Evolutionary conservation across 352 stramenopile genomes (phyloP).

Genomic region (Thraustotheca clavata): DNA sequence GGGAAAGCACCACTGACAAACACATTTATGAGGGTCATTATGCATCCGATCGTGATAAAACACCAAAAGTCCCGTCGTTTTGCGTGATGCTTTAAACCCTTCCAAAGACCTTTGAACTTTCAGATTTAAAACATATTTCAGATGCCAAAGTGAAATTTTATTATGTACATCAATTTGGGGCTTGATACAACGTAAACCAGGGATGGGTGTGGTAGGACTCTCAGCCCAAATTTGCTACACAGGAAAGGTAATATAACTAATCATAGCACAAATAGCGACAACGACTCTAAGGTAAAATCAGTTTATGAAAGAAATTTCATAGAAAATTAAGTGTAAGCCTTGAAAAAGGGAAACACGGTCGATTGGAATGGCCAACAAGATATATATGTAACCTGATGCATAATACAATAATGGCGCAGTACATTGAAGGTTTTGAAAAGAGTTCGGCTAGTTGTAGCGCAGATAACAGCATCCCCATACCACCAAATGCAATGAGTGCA

Average conservation of each 20-base stretch:
- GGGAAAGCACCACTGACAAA: slow-evolving; percentile 9
- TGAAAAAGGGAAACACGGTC: background rate
- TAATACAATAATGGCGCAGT: slow-evolving; percentile 4
- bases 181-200: background rate
- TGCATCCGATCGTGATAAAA: background rate
- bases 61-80: slow-evolving; percentile 1
- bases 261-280: background rate
- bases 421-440: background rate
- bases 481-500: slow-evolving; percentile 17
- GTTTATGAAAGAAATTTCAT: too few species aligned
- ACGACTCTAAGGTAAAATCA: background rate
- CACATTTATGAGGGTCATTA: slow-evolving; percentile 1
- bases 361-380: slow-evolving; percentile 2
- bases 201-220: background rate
- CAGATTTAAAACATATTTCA: slow-evolving; percentile 10
- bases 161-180: slow-evolving; percentile 2
- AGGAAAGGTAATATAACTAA: background rate
- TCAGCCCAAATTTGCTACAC: background rate
- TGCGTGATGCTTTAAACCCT: background rate
- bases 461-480: slow-evolving; percentile 17
- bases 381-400: slow-evolving; percentile 14
- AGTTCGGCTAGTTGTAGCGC: slow-evolving; percentile 16
- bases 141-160: too few species aligned
- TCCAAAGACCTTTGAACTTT: slow-evolving; percentile 20
- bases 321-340: background rate